Evolutionary conservation across 352 stramenopile genomes (phyloP).

Genomic region (Pythium volutum): DNA sequence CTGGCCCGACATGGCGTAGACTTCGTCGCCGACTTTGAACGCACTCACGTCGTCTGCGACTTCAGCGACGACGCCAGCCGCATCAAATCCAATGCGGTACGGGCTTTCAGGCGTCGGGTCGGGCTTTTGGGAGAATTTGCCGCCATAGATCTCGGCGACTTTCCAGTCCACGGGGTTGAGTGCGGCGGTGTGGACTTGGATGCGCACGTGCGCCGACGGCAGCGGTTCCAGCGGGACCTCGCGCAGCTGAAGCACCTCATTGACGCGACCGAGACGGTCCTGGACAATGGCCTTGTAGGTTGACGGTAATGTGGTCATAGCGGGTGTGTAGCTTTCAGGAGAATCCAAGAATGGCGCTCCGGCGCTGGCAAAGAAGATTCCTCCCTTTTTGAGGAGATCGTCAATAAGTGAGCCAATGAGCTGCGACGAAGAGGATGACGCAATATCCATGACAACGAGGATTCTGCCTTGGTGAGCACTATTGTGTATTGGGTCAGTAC

Average conservation of each 20-base stretch:
- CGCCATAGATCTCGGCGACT: slow-evolving; percentile 7
- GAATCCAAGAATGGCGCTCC: neutral
- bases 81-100: slow-evolving; percentile 37
- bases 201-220: slow-evolving; percentile 25
- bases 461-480: neutral
- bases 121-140: slow-evolving; percentile 15
- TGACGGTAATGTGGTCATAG: slow-evolving; percentile 7
- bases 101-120: slow-evolving; percentile 27
- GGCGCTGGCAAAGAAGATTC: neutral
- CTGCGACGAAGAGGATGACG: neutral
- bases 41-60: slow-evolving; percentile 30
- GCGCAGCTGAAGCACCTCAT: slow-evolving; percentile 29
- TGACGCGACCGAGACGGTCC: slow-evolving; percentile 27
- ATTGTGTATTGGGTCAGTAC: neutral
- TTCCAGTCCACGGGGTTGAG: slow-evolving; percentile 37
- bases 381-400: no score
- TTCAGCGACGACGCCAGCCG: slow-evolving; percentile 32
- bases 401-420: no score
- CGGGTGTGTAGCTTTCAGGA: neutral
- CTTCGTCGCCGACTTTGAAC: slow-evolving; percentile 17
- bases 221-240: slow-evolving; percentile 21
- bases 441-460: neutral
- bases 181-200: slow-evolving; percentile 32
- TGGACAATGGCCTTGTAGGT: slow-evolving; percentile 34
- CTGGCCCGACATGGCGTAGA: slow-evolving; percentile 25